Conservation (phyloP, 768 basidiomycete genomes). For the Suillus plorans region DNA sequence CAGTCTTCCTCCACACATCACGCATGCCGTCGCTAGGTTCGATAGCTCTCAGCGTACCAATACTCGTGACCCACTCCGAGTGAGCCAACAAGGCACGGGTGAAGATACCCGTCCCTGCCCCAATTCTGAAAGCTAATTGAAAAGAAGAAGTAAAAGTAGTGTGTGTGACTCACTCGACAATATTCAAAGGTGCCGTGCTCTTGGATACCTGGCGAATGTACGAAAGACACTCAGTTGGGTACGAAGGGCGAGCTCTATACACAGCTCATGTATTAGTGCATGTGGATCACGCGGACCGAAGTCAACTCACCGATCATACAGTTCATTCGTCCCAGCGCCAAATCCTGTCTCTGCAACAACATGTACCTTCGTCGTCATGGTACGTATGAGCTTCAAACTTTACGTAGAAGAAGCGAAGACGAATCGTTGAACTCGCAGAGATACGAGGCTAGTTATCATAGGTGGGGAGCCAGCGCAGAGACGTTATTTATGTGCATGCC, state of each 20-base stretch:
- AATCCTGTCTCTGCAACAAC: conserved; percentile 72
- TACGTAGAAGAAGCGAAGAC: background rate
- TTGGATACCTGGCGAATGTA: conserved; percentile 55
- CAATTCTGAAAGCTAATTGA: conserved; percentile 53
- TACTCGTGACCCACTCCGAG: conserved; percentile 48
- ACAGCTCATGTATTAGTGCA: background rate
- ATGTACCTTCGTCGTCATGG: conserved; percentile 51
- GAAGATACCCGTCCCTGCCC: conserved; percentile 87
- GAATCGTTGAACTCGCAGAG: background rate
- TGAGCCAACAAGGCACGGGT: conserved; percentile 77
- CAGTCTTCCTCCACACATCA: conserved; percentile 56
- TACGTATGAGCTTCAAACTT: background rate
- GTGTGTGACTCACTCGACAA: conserved; percentile 63
- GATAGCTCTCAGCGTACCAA: conserved; percentile 61
- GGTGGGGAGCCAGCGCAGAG: background rate
- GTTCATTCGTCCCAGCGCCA: conserved; percentile 76
- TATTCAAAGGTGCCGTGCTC: conserved; percentile 44
- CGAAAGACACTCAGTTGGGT: conserved; percentile 61
- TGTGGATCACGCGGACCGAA: background rate
- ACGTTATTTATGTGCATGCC: background rate
- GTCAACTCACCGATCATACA: conserved; percentile 64
- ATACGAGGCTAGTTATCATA: background rate
- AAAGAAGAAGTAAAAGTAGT: background rate
- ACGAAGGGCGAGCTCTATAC: conserved; percentile 76
- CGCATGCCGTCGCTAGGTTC: conserved; percentile 93